A percentile compares a stretch with the other conserved stretches of the same genome.
phyloP scores from a whole-genome alignment of 495 filamentous ascomycete species.

The Aspergillus ostianus region DNA sequence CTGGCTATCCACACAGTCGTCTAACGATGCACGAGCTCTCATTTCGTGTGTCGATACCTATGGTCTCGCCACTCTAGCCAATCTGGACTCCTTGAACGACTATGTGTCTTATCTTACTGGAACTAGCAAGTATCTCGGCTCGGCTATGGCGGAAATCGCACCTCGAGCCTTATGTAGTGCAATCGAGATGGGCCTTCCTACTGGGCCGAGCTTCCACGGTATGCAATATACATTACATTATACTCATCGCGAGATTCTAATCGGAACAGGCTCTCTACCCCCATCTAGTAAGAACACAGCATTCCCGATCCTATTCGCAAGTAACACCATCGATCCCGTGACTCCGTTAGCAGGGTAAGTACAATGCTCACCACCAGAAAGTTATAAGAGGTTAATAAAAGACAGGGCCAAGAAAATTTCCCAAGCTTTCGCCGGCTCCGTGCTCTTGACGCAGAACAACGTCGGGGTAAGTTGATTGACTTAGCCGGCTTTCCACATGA shows the following conservation, averaged over 20 bases:
- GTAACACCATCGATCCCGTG: slow-evolving; percentile 51
- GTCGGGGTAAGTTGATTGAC: slow-evolving; percentile 3
- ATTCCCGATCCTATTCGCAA: slow-evolving; percentile 51
- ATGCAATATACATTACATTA: background rate
- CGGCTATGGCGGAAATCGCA: slow-evolving; percentile 7
- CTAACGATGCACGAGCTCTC: slow-evolving; percentile 1
- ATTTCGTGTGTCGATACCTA: slow-evolving; percentile 16
- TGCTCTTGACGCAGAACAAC: slow-evolving; percentile 7
- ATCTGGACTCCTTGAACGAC: slow-evolving; percentile 2
- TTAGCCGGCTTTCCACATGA: background rate
- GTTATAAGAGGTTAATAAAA: background rate
- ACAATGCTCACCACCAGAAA: background rate
- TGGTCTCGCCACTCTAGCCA: slow-evolving; percentile 1
- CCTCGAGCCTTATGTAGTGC: background rate
- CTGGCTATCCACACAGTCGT: background rate
- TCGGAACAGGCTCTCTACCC: slow-evolving; percentile 11
- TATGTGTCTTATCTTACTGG: background rate
- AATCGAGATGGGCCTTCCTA: background rate
- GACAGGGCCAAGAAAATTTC: slow-evolving; percentile 49
- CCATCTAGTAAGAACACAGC: slow-evolving; percentile 25
- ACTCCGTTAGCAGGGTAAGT: slow-evolving; percentile 35
- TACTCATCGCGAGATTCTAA: slow-evolving; percentile 11
- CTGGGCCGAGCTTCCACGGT: background rate
- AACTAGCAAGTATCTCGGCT: slow-evolving; percentile 17
- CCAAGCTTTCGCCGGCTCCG: slow-evolving; percentile 25